Conservation (phyloP, 768 basidiomycete genomes). For the Boletellus ananas region DNA sequence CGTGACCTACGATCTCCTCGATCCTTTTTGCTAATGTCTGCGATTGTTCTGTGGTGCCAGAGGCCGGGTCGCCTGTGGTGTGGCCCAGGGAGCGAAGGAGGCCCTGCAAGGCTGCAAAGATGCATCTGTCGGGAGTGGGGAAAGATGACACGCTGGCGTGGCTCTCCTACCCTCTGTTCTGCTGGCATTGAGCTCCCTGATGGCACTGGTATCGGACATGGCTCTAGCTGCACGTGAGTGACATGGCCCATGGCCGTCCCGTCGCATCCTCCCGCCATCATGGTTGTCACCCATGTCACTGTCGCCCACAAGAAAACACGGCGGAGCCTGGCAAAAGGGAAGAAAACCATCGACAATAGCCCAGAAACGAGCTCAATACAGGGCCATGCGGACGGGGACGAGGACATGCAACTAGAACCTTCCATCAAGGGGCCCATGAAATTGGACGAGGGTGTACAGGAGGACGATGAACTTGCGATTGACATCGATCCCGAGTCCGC, state of each 20-base stretch:
- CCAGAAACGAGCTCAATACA: conserved; percentile 9
- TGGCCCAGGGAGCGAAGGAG: conserved; percentile 37
- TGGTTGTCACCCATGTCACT: conserved; percentile 42
- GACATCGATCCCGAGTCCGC: conserved; percentile 45
- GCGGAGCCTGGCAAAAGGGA: conserved; percentile 43
- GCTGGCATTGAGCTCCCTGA: conserved; percentile 29
- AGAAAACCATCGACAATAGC: conserved; percentile 5
- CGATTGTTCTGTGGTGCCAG: conserved; percentile 40
- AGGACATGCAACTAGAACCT: conserved; percentile 29
- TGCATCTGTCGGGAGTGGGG: conserved; percentile 6
- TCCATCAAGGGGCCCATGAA: conserved; percentile 4
- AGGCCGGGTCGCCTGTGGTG: neutral
- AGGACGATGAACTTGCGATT: conserved; percentile 64
- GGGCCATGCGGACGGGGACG: conserved; percentile 22
- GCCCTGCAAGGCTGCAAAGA: conserved; percentile 36
- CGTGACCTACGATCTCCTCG: conserved; percentile 46
- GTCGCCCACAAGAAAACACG: conserved; percentile 42
- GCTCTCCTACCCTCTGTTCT: conserved; percentile 37
- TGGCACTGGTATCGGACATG: conserved; percentile 20
- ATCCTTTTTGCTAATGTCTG: conserved; percentile 57
- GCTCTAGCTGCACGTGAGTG: neutral
- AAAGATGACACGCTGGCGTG: neutral
- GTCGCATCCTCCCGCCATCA: conserved; percentile 18
- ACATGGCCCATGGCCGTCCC: too few species aligned
- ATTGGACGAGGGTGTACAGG: conserved; percentile 20